phyloP scores from a whole-genome alignment of 257 asterid genomes.

The Orobanche coerulescens region DNA sequence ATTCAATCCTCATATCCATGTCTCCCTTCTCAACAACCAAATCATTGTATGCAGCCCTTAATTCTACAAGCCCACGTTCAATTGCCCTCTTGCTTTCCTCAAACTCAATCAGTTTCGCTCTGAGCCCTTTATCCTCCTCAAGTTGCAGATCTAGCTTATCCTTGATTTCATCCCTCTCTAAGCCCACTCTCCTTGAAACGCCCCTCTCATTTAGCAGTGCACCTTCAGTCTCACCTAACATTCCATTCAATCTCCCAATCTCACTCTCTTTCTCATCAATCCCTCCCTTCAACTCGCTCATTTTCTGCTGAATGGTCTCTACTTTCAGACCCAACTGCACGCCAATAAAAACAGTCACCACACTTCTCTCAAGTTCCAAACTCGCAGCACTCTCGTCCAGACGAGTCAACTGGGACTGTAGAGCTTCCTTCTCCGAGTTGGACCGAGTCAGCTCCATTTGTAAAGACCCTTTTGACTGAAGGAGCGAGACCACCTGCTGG shows the following conservation, averaged over 20 bases:
- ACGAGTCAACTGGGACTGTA: constrained; percentile 39
- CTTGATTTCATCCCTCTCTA: constrained; percentile 44
- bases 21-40: constrained; percentile 32
- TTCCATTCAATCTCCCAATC: constrained; percentile 31
- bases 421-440: constrained; percentile 35
- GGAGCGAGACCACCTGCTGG: constrained; percentile 52
- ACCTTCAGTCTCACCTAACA: constrained; percentile 28
- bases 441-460: constrained; percentile 44
- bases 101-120: constrained; percentile 27
- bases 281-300: constrained; percentile 31
- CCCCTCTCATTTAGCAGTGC: constrained; percentile 34
- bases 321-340: constrained; percentile 32
- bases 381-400: constrained; percentile 36
- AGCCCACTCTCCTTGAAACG: constrained; percentile 24
- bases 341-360: constrained; percentile 39
- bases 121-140: constrained; percentile 32
- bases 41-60: constrained; percentile 26
- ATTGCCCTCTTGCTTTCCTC: constrained; percentile 32
- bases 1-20: constrained; percentile 33
- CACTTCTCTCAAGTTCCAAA: constrained; percentile 52
- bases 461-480: constrained; percentile 33
- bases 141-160: constrained; percentile 31
- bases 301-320: constrained; percentile 33
- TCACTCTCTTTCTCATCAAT: constrained; percentile 38
- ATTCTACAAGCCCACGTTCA: constrained; percentile 29